Evolutionary conservation across 2,329 filamentous ascomycete species (phyloP), one percentile per base, ranked within the genome.

Genomic region (Phoma sp.): DNA sequence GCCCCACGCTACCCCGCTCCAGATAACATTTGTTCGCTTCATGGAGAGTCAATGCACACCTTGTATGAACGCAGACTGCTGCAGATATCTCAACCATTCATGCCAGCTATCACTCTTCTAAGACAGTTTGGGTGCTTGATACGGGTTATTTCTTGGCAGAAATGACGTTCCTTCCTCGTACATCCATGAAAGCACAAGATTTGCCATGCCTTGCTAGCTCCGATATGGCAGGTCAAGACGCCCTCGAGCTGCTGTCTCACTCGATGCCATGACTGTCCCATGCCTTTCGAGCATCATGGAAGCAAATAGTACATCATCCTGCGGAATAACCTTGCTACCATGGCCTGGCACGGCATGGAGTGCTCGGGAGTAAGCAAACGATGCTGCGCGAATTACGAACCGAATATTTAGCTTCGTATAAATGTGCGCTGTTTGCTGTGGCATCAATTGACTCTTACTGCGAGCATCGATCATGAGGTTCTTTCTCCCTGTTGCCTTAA

Each of bases 141-240:
- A 15, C 25, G 28, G 47, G 29, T 17, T 28, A 18, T 43, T 25
- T 43, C 40, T 47, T 47, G 28, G 50, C 50, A 30, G 14, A 20
- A 14, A 62, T 64, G 60, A 65, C 63, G 58, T 60, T 58, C 21
- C 28, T 30, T 42, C 33, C 40, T 46, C 37, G 53, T 39, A 29
- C 10, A 40, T 23, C 38, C 37, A 28, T 30, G 17, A 15, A 21
- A 10, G 38, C 56, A 57, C 61, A 66, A 62, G 52, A 59, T 61
- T 63, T 57, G 61, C 63, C 65, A 63, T 57, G 60, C 17, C 56
- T 43, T 15, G 23, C 61, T 66, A 63, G 47, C 25, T 39, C 61
- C 10, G 30, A 59, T 59, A 42, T 15, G 61, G 65, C 62, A 67
- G 65, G 60, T 61, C 60, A 64, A 62, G 53, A 52, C 52, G 42